Percentiles rank a stretch among this genome's conserved stretches.
These are phyloP conservation scores for Globisporangium takayamanum DNA, from an alignment of 352 stramenopile species.

Conservation along the genomic window DNA sequence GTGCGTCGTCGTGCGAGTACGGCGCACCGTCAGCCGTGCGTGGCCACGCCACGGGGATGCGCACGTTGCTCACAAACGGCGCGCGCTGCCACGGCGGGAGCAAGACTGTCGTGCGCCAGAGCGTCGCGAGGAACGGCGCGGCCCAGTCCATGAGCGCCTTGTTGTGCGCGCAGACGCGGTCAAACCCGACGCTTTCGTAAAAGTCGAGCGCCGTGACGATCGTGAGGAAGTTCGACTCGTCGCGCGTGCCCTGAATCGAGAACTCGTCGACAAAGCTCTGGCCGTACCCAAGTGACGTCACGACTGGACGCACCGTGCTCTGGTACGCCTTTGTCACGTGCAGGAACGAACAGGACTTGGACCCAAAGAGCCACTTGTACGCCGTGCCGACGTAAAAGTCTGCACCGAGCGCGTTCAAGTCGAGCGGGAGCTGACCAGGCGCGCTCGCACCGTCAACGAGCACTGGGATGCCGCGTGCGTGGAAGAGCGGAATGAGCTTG, in stretches of 20 bases:
- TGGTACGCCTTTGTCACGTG: constrained; percentile 79
- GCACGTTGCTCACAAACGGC: constrained; percentile 78
- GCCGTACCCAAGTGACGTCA: constrained; percentile 76
- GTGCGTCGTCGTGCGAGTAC: constrained; percentile 52
- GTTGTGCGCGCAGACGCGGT: constrained; percentile 76
- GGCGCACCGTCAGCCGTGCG: constrained; percentile 31
- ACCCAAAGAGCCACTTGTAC: constrained; percentile 86
- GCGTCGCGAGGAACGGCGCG: constrained; percentile 55
- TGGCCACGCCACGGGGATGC: constrained; percentile 64
- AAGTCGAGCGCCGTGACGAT: constrained; percentile 79
- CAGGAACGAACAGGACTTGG: constrained; percentile 82
- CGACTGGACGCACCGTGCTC: constrained; percentile 60
- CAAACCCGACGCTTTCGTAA: constrained; percentile 73
- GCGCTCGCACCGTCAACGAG: constrained; percentile 77
- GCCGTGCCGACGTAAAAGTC: constrained; percentile 83
- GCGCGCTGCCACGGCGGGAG: constrained; percentile 74
- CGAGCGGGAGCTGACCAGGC: constrained; percentile 63
- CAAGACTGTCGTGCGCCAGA: constrained; percentile 68
- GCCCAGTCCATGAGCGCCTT: constrained; percentile 82
- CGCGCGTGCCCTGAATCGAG: constrained; percentile 71
- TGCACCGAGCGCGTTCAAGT: constrained; percentile 52
- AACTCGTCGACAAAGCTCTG: constrained; percentile 84
- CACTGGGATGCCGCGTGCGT: constrained; percentile 67
- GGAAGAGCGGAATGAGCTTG: constrained; percentile 78
- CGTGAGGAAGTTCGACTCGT: constrained; percentile 80